These are phyloP conservation scores for Cymbopogon citratus DNA, from an alignment of 176 grass and related monocot genomes.

Conservation along the genomic window DNA sequence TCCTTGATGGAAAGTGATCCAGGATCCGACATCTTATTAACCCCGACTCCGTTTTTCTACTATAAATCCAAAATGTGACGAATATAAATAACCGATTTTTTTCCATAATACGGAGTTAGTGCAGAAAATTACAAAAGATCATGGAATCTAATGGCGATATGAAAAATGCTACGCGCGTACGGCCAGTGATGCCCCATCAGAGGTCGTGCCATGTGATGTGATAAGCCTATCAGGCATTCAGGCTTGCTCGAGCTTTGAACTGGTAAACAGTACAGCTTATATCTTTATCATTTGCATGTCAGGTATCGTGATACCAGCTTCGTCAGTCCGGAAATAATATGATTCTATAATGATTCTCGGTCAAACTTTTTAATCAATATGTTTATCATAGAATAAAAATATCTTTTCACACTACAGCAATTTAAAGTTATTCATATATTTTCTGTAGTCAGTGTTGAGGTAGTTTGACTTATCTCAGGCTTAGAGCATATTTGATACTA, in stretches of 20 bases:
- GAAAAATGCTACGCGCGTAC: background rate
- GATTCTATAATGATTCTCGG: background rate
- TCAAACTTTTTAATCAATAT: too few relatives aligned
- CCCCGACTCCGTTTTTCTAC: background rate
- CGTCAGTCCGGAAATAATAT: background rate
- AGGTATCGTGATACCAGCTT: background rate
- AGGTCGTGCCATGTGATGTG: background rate
- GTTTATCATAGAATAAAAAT: too few relatives aligned
- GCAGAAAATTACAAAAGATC: background rate
- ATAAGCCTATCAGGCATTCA: background rate
- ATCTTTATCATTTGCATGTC: background rate
- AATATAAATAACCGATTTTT: background rate
- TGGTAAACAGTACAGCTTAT: background rate
- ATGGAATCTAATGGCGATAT: background rate
- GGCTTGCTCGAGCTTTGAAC: background rate
- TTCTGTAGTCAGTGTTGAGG: too few relatives aligned
- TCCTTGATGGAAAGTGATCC: background rate
- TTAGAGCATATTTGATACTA: too few relatives aligned
- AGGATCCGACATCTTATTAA: background rate
- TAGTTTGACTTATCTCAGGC: too few relatives aligned
- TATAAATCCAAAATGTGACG: background rate
- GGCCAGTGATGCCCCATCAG: background rate
- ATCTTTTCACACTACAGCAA: too few relatives aligned
- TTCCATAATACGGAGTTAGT: background rate
- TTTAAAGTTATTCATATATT: too few relatives aligned